Evolutionary conservation across 768 basidiomycete genomes (phyloP), one percentile per base, ranked within the genome.

Genomic region (Lentinula detonsa): DNA sequence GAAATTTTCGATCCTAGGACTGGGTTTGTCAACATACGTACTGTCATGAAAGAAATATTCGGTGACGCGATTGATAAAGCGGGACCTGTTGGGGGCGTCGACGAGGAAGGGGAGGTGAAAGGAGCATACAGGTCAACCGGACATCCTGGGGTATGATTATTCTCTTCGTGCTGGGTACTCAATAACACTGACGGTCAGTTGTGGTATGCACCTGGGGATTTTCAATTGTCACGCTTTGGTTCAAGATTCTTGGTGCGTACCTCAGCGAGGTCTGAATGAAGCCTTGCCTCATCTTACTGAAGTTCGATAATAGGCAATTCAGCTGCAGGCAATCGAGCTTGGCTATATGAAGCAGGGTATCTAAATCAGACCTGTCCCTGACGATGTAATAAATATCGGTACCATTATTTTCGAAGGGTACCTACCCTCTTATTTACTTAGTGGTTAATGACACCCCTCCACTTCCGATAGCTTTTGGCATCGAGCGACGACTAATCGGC

Each of bases 61-160:
- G 71, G 72, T 1, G 70, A 69, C 1, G 48, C 70, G 5, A 65
- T 71, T 11, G 63, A 66, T 42, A 49, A 64, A n/a, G 66, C 67
- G n/a, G 60, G 52, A 42, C 49, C 57, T 34, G 60, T 71, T 0
- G 72, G 69, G 66, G 72, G 71, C 3, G 43, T 74, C 9, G 71
- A 75, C 57, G 69, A 65, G 3, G 72, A 73, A 42, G 71, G 72
- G 7, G 74, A 75, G 57, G 21, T 69, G 0, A 59, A 56, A 5
- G 71, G 70, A 1, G 63, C 65, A 55, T 75, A 72, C 57, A 63
- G 68, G 3, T 69, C 71, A 2, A 68, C 72, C 0, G 74, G 74
- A 4, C 69, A 72, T 58, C 73, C 71, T 28, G 72, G 69, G 1
- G 71, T 72, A 35, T 48, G 67, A 61, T 23, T 11, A 15, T 21